Evolutionary conservation across 139 green algal species (phyloP).

Genomic region (Spirogloea muscicola): DNA sequence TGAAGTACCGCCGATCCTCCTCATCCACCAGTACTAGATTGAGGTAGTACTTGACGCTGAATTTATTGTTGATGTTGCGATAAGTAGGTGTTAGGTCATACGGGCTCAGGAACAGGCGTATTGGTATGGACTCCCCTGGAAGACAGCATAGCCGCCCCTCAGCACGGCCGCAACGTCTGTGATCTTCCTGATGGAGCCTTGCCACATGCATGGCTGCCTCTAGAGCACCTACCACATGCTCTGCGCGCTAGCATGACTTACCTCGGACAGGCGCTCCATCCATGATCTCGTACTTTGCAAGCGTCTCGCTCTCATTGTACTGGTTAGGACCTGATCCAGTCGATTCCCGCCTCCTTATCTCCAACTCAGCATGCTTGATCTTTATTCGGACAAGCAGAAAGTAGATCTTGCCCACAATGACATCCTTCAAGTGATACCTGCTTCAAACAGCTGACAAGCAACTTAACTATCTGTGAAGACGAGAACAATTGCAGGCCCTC

Average conservation of each 20-base stretch:
- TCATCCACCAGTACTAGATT: slow-evolving; percentile 99
- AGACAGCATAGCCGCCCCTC: too few relatives aligned
- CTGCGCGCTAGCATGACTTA: too few relatives aligned
- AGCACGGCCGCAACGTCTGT: too few relatives aligned
- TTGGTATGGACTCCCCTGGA: slow-evolving; percentile 52
- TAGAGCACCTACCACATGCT: too few relatives aligned
- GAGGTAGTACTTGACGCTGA: slow-evolving; percentile 94
- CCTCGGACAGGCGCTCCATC: slow-evolving; percentile 91
- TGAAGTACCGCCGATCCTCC: slow-evolving; percentile 96
- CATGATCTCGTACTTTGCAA: slow-evolving; percentile 99
- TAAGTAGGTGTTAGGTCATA: slow-evolving; percentile 96
- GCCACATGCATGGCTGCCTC: too few relatives aligned
- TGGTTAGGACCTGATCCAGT: slow-evolving; percentile 62
- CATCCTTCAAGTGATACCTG: slow-evolving; percentile 84
- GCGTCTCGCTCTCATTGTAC: slow-evolving; percentile 87
- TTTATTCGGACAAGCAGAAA: slow-evolving; percentile 98
- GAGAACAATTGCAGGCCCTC: too few relatives aligned
- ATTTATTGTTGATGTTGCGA: slow-evolving; percentile 90
- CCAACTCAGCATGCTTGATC: slow-evolving; percentile 99
- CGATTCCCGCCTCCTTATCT: slow-evolving; percentile 91
- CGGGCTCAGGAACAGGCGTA: slow-evolving; percentile 83
- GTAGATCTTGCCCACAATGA: slow-evolving; percentile 94
- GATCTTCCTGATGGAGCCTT: too few relatives aligned
- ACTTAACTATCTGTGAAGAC: too few relatives aligned
- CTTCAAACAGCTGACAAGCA: too few relatives aligned